Base-by-base conservation (phyloP, 768 basidiomycete genomes). In the Suillus alpinus region DNA sequence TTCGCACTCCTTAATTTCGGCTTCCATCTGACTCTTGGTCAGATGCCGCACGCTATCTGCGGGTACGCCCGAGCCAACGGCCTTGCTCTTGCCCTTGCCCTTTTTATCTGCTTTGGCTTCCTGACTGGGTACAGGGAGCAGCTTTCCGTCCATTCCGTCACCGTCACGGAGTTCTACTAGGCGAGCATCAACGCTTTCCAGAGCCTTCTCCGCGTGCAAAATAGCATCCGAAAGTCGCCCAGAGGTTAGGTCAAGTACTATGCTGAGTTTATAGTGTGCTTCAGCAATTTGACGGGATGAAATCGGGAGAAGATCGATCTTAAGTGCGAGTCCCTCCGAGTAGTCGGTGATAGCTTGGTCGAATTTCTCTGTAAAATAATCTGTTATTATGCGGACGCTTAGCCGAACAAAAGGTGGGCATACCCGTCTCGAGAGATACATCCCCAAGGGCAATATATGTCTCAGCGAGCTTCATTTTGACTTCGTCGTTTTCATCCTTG, bases 361-460 rank as follows among this genome's bases (percentile, higher is more conserved):
- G 71, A 98, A 97, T 77, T 97, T 97, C 74, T 98, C 95, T 96
- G 75, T 23, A 57, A 20, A 36, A 32, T 29, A 6, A 55, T 16
- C 14, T 9, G 18, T 34, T 20, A 41, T n/a, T 4, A 55, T n/a
- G 53, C 5, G 37, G 16, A 37, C 6, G 4, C n/a, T 14, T n/a
- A 16, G 37, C 51, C 29, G 14, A 44, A 46, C 4, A 53, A 14
- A 32, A 43, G 18, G 2, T 2, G 6, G n/a, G 69, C 86, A 61
- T 59, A 95, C 96, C 96, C 37, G 94, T 96, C 76, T 99, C 97
- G 60, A 96, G 78, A 23, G 94, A 95, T n/a, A 99, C 92, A 71
- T 98, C 97, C 0, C 96, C 97, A 7, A 99, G 81, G 8, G 91
- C 79, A 60, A 95, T 87, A 72, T 91, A 95, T 2, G 90, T 92